These are phyloP conservation scores for Mucor indicus DNA, from an alignment of 371 early-diverging fungal species.

Conservation along the genomic window DNA sequence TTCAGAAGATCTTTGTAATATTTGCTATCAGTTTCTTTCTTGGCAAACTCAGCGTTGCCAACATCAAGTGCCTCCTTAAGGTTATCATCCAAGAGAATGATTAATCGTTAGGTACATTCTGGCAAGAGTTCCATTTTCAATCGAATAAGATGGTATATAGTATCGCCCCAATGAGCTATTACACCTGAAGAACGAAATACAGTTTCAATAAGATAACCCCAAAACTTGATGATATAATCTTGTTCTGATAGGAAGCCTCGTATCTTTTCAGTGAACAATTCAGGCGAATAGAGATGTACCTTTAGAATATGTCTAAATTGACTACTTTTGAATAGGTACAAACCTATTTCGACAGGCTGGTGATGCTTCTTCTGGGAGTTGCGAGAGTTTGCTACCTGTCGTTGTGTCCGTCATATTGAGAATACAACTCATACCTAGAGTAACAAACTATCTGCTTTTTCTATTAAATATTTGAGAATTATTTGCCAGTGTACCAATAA, in stretches of 20 bases:
- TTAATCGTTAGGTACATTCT: conserved; percentile 4
- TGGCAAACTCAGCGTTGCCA: conserved; percentile 5
- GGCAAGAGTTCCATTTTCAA: background rate
- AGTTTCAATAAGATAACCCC: conserved; percentile 1
- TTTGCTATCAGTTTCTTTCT: background rate
- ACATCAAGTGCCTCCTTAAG: conserved; percentile 2
- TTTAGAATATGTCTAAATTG: conserved; percentile 5
- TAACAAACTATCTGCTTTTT: conserved; percentile 7
- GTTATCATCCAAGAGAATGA: background rate
- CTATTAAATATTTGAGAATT: conserved; percentile 7
- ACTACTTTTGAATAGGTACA: background rate
- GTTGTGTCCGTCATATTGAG: conserved; percentile 2
- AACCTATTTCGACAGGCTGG: conserved; percentile 7
- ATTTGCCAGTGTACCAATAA: conserved; percentile 3
- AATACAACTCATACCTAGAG: conserved; percentile 10
- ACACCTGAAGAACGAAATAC: conserved; percentile 1
- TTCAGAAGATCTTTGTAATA: conserved; percentile 6
- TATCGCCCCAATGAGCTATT: conserved; percentile 11
- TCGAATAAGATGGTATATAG: conserved; percentile 7
- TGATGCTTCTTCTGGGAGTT: conserved; percentile 4
- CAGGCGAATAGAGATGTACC: conserved; percentile 1
- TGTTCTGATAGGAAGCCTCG: conserved; percentile 4
- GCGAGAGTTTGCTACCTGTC: conserved; percentile 1
- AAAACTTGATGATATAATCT: background rate
- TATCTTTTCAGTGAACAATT: background rate